These are phyloP conservation scores for Myriosclerotinia scirpicola DNA, from an alignment of 2,329 filamentous ascomycete species.

Conservation along the genomic window DNA sequence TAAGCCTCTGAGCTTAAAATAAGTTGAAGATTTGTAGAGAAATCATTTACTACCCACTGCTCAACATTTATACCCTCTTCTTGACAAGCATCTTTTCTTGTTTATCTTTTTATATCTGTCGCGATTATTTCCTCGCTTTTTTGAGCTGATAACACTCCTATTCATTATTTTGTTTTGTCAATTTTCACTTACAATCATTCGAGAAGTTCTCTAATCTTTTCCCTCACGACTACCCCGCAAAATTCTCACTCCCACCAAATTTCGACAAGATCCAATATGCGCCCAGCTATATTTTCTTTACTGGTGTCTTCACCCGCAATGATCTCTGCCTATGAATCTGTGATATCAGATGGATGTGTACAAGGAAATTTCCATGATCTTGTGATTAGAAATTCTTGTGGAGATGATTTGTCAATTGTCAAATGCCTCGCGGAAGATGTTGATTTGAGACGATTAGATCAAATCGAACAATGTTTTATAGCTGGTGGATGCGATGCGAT, in stretches of 20 bases:
- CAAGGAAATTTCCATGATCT: conserved; percentile 30
- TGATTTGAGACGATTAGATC: conserved; percentile 27
- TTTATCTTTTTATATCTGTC: conserved; percentile 9
- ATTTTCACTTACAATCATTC: not conserved
- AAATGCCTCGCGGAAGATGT: conserved; percentile 30
- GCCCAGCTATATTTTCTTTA: conserved; percentile 25
- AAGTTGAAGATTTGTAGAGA: not conserved
- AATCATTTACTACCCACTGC: not conserved
- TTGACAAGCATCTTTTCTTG: conserved; percentile 1
- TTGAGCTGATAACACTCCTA: not conserved
- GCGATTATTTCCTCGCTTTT: not conserved
- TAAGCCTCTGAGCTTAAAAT: conserved; percentile 12
- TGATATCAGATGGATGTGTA: conserved; percentile 23
- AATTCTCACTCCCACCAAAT: not conserved
- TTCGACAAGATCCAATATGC: conserved; percentile 29
- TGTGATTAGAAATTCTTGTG: conserved; percentile 31
- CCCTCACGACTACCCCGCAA: not conserved
- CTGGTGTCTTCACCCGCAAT: conserved; percentile 23
- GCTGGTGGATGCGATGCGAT: conserved; percentile 30
- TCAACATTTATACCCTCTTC: not conserved
- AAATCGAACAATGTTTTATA: conserved; percentile 34
- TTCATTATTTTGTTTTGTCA: not conserved
- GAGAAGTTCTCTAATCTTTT: not conserved
- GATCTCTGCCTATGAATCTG: conserved; percentile 27
- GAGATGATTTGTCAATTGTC: conserved; percentile 27